A percentile compares a stretch with the other conserved stretches of the same genome.
Evolutionary conservation across 345 rosid genomes (phyloP).

Genomic region (Salix suchowensis): DNA sequence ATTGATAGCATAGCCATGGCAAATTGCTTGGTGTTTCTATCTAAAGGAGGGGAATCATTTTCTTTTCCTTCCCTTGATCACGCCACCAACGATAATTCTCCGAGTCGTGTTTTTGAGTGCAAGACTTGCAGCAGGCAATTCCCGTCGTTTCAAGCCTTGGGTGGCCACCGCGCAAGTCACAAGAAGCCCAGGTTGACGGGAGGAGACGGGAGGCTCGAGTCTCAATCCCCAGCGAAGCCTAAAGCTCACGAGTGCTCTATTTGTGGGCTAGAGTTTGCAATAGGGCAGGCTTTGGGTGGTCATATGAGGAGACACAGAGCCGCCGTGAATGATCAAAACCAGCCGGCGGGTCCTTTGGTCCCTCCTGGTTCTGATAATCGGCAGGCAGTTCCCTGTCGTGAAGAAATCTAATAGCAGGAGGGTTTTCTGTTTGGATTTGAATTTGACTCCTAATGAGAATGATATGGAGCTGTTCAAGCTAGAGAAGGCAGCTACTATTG

Average conservation of each 20-base stretch:
- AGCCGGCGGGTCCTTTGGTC: neutral
- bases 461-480: constrained; percentile 40
- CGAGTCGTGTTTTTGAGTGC: constrained; percentile 58
- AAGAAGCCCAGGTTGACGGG: constrained; percentile 44
- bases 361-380: neutral
- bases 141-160: constrained; percentile 59
- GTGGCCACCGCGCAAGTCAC: constrained; percentile 72
- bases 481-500: constrained; percentile 25
- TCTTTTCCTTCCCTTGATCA: constrained; percentile 3
- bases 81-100: neutral
- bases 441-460: constrained; percentile 65
- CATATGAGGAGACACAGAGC: constrained; percentile 68
- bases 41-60: constrained; percentile 22
- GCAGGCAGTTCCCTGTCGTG: constrained; percentile 18
- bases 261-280: constrained; percentile 75
- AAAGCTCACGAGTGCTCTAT: constrained; percentile 76
- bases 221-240: constrained; percentile 32
- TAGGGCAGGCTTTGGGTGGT: constrained; percentile 69
- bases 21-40: constrained; percentile 48
- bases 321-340: constrained; percentile 13
- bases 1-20: constrained; percentile 45
- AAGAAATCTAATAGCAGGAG: constrained; percentile 46
- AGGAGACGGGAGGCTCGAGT: constrained; percentile 9
- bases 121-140: constrained; percentile 60
- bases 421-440: constrained; percentile 55